Evolutionary conservation across 169 alveolate species (phyloP), one percentile per base, ranked within the genome.

Genomic region (Eimeria necatrix): DNA sequence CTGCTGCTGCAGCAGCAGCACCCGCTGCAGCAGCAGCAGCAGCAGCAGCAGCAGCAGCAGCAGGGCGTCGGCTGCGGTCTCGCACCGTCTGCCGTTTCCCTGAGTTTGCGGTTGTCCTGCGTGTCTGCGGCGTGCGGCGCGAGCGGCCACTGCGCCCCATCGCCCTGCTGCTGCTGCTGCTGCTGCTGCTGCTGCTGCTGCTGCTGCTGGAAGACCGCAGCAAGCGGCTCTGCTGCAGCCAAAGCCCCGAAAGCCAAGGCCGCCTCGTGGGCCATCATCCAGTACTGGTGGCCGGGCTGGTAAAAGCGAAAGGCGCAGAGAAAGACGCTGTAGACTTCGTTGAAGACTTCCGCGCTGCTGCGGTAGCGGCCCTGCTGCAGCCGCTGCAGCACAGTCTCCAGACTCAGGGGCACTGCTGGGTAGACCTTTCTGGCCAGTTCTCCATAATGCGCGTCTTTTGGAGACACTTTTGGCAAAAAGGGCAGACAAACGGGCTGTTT

Each of bases 231-330:
- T 3, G 46, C 71, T 0, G 22, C 81, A 0, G 76, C 32, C n/a
- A 89, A 74, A 2, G 78, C 52, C 52, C 74, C 59, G 20, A 92
- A 92, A 3, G 70, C 86, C 2, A 73, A 81, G 56, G 95, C 61
- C 0, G 92, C 88, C 32, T 92, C 95, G 16, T 80, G 92, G 22
- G 95, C 91, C 85, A 71, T 92, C 95, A 92, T 74, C 95, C 95
- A 92, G 60, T 78, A 92, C 83, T 78, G 91, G 32, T 78, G 78
- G 4, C 95, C 95, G 52, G 95, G 95, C 59, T 78, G 84, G 73
- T 92, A 92, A 49, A 76, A 92, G 9, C 95, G 91, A 20, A 92
- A 92, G 24, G 95, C 95, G 56, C 95, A 92, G 14, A 92, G 60
- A 64, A 92, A 92, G 83, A 92, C 93, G 0, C 92, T 49, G 41